phyloP scores from a whole-genome alignment of 306 rosid species.

The Dicorynia guianensis region DNA sequence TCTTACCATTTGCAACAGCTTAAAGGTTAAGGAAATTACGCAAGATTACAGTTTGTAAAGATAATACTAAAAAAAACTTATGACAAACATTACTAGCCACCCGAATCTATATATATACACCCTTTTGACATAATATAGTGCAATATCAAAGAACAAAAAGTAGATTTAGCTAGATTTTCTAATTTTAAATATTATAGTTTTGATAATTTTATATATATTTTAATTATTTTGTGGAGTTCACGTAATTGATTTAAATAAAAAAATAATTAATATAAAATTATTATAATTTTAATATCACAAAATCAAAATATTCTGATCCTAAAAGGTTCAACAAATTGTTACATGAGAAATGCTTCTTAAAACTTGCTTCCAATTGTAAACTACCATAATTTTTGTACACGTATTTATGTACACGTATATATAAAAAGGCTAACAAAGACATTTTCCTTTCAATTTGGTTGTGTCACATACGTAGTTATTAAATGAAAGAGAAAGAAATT shows the following conservation, averaged over 20 bases:
- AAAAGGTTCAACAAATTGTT: slow-evolving; percentile 8
- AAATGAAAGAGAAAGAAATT: slow-evolving; percentile 26
- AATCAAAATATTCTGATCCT: not conserved
- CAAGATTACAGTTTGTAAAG: not conserved
- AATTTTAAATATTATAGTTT: too few species aligned
- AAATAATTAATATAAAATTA: too few species aligned
- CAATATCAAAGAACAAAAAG: not conserved
- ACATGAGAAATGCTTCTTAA: slow-evolving; percentile 20
- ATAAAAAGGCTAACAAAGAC: slow-evolving; percentile 4
- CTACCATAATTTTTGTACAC: slow-evolving; percentile 17
- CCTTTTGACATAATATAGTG: slow-evolving; percentile 6
- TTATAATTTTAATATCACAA: too few species aligned
- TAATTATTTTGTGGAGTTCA: too few species aligned
- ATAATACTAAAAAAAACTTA: not conserved
- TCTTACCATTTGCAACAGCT: not conserved
- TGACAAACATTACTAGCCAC: not conserved
- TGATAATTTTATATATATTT: too few species aligned
- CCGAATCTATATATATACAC: slow-evolving; percentile 9
- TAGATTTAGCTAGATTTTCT: too few species aligned
- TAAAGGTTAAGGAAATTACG: not conserved
- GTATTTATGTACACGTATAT: not conserved
- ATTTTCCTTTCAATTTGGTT: slow-evolving; percentile 26
- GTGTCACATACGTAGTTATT: slow-evolving; percentile 24
- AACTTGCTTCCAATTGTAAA: slow-evolving; percentile 30
- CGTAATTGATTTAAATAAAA: too few species aligned